These are phyloP conservation scores for Seiridium unicorne DNA, from an alignment of 2,329 filamentous ascomycete species.

Conservation along the genomic window DNA sequence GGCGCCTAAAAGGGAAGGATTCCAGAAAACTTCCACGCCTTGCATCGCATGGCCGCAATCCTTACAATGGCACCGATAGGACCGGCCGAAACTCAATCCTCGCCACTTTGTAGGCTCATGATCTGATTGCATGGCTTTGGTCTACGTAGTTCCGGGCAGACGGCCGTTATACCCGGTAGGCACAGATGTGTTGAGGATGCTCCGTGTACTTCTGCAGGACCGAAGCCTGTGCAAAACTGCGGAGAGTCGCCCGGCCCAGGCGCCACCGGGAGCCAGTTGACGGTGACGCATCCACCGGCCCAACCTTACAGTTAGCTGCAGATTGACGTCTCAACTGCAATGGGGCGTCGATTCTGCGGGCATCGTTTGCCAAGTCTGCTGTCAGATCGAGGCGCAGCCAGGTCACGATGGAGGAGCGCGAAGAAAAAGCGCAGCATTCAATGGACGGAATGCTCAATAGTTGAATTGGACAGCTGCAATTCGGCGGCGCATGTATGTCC, in stretches of 20 bases:
- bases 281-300: neutral
- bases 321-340: neutral
- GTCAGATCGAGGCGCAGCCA: constrained; percentile 1
- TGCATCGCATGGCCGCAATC: constrained; percentile 2
- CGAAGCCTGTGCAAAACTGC: no score
- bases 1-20: constrained; percentile 1
- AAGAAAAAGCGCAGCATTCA: constrained; percentile 3
- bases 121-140: neutral
- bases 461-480: neutral
- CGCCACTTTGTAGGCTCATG: neutral
- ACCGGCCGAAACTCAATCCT: neutral
- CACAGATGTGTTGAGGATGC: no score
- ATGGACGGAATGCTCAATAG: neutral
- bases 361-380: neutral
- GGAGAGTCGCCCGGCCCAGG: no score
- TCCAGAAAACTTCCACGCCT: constrained; percentile 8
- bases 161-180: no score
- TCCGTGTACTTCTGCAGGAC: no score
- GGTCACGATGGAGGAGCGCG: neutral
- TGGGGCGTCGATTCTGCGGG: neutral
- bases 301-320: neutral
- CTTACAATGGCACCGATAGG: no score
- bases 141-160: neutral
- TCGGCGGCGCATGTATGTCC: neutral
- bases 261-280: no score